Percentiles rank a stretch among this genome's conserved stretches.
phyloP scores from a whole-genome alignment of 2,329 filamentous ascomycete genomes.

The Fusarium napiforme region DNA sequence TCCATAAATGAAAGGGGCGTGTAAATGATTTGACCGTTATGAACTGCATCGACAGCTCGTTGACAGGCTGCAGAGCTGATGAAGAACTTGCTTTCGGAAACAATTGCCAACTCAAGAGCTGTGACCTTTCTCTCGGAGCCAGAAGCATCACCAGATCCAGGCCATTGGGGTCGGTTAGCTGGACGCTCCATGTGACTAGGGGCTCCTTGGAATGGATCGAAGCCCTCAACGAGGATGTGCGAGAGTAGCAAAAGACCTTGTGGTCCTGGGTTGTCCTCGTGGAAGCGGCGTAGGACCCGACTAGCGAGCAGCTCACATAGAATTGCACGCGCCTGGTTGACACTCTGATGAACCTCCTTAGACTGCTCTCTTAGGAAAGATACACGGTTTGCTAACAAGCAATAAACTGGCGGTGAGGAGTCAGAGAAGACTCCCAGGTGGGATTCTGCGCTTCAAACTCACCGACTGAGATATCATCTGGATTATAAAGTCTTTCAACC shows the following conservation, averaged over 20 bases:
- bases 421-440: background rate
- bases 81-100: conserved; percentile 76
- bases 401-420: conserved; percentile 65
- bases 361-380: conserved; percentile 76
- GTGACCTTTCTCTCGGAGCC: conserved; percentile 68
- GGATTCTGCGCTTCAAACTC: conserved; percentile 33
- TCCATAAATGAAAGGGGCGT: conserved; percentile 77
- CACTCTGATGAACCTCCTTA: conserved; percentile 73
- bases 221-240: conserved; percentile 75
- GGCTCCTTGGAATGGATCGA: conserved; percentile 77
- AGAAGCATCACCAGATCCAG: conserved; percentile 50
- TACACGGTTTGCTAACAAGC: conserved; percentile 75
- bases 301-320: conserved; percentile 76
- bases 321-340: conserved; percentile 74
- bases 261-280: conserved; percentile 73
- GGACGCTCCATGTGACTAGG: conserved; percentile 67
- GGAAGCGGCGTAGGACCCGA: conserved; percentile 73
- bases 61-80: conserved; percentile 74
- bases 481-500: conserved; percentile 74
- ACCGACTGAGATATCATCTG: conserved; percentile 72
- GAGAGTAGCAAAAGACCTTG: conserved; percentile 72
- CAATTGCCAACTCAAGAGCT: conserved; percentile 76
- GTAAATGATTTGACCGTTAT: conserved; percentile 75
- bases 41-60: conserved; percentile 76
- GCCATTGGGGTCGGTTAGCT: conserved; percentile 55